Percentiles rank a stretch among this genome's conserved stretches.
phyloP scores from a whole-genome alignment of 306 rosid species.

The Inga leiocalycina region DNA sequence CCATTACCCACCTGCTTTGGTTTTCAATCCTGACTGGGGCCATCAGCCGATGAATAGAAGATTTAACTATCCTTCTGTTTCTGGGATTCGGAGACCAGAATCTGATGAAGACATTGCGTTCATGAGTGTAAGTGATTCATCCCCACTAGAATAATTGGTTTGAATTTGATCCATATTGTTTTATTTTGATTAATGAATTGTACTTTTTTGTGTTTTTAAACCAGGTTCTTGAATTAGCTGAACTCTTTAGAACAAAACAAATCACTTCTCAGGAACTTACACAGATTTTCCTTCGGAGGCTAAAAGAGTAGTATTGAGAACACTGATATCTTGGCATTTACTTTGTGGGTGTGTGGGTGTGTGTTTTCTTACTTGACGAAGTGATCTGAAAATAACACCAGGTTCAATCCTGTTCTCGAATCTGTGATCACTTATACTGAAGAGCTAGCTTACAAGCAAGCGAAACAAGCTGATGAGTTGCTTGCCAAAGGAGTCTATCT shows the following conservation, averaged over 20 bases:
- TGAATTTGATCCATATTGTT: constrained; percentile 19
- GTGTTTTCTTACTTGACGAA: neutral
- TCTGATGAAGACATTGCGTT: constrained; percentile 74
- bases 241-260: constrained; percentile 69
- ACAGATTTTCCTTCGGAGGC: constrained; percentile 60
- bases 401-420: constrained; percentile 70
- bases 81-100: constrained; percentile 50
- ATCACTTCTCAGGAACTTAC: constrained; percentile 74
- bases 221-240: constrained; percentile 79
- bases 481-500: constrained; percentile 65
- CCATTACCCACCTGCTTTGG: constrained; percentile 48
- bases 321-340: constrained; percentile 17
- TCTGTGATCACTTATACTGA: constrained; percentile 64
- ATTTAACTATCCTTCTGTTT: constrained; percentile 52
- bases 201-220: constrained; percentile 4
- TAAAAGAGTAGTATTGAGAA: constrained; percentile 54
- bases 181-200: constrained; percentile 11
- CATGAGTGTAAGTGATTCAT: constrained; percentile 59
- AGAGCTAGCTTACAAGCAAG: constrained; percentile 73
- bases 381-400: constrained; percentile 36
- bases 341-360: constrained; percentile 2
- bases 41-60: constrained; percentile 31
- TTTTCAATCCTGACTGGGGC: constrained; percentile 46
- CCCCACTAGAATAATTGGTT: constrained; percentile 2
- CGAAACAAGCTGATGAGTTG: constrained; percentile 67